phyloP scores from a whole-genome alignment of 2,329 filamentous ascomycete genomes.

The Balansia obtecta region DNA sequence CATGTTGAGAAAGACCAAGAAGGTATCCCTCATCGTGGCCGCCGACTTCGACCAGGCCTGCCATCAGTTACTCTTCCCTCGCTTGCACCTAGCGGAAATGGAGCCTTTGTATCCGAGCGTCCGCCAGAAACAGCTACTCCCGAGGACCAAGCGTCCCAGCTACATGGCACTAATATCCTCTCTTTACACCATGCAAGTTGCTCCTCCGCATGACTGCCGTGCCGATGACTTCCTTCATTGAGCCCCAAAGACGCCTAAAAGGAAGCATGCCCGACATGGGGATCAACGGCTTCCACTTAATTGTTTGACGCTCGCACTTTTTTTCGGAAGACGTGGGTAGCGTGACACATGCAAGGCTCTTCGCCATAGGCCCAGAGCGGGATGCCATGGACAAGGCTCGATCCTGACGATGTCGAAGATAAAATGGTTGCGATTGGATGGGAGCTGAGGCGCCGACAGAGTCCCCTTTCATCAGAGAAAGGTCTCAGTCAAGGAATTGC shows the following conservation, averaged over 20 bases:
- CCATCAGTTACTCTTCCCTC: neutral
- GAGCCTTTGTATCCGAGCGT: neutral
- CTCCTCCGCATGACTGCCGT: constrained; percentile 20
- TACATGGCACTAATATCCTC: constrained; percentile 27
- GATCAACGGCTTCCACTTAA: constrained; percentile 25
- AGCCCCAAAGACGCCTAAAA: constrained; percentile 25
- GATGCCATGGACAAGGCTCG: too few species aligned
- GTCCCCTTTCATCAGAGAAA: too few species aligned
- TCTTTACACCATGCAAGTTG: constrained; percentile 23
- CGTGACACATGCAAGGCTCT: constrained; percentile 22
- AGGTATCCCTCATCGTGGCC: neutral
- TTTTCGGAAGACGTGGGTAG: constrained; percentile 16
- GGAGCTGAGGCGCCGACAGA: too few species aligned
- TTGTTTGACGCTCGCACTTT: too few species aligned
- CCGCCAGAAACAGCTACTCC: constrained; percentile 22
- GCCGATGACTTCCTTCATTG: constrained; percentile 20
- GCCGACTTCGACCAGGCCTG: neutral
- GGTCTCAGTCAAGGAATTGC: too few species aligned
- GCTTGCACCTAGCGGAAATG: neutral
- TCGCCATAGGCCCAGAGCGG: too few species aligned
- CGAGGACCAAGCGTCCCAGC: constrained; percentile 19
- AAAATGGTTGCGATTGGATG: too few species aligned
- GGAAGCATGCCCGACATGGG: constrained; percentile 21
- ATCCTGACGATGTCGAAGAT: too few species aligned
- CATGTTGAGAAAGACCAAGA: neutral